phyloP scores from a whole-genome alignment of 306 rosid species.

The Begonia masoniana region DNA sequence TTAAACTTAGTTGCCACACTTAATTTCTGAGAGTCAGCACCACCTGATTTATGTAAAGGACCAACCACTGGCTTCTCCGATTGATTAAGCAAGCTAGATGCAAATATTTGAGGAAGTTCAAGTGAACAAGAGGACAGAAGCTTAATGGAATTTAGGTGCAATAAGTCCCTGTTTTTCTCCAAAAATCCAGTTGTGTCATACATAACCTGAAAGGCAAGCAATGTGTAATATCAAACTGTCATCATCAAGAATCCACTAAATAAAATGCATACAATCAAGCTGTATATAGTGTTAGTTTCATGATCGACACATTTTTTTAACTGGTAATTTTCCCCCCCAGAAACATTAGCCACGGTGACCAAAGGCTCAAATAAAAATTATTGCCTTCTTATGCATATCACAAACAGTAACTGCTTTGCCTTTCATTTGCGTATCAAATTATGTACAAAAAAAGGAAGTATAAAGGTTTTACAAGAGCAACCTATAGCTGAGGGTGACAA shows the following conservation, averaged over 20 bases:
- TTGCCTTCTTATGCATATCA: too few species aligned
- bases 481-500: too few species aligned
- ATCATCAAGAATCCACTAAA: background rate
- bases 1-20: constrained; percentile 97
- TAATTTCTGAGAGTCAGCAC: constrained; percentile 95
- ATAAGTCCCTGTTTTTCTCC: constrained; percentile 93
- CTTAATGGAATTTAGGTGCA: constrained; percentile 86
- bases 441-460: too few species aligned
- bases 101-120: constrained; percentile 85
- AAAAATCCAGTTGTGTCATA: constrained; percentile 92
- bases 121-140: constrained; percentile 88
- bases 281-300: too few species aligned
- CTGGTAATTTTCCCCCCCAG: too few species aligned
- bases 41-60: constrained; percentile 71
- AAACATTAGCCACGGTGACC: too few species aligned
- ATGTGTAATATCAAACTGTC: constrained; percentile 28
- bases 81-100: constrained; percentile 68
- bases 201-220: constrained; percentile 54
- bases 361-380: too few species aligned
- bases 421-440: too few species aligned
- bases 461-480: too few species aligned
- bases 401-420: too few species aligned
- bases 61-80: constrained; percentile 84
- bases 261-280: too few species aligned
- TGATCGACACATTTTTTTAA: too few species aligned